Percentiles rank a stretch among this genome's conserved stretches.
phyloP scores from a whole-genome alignment of 345 rosid genomes.

The Mangifera indica region DNA sequence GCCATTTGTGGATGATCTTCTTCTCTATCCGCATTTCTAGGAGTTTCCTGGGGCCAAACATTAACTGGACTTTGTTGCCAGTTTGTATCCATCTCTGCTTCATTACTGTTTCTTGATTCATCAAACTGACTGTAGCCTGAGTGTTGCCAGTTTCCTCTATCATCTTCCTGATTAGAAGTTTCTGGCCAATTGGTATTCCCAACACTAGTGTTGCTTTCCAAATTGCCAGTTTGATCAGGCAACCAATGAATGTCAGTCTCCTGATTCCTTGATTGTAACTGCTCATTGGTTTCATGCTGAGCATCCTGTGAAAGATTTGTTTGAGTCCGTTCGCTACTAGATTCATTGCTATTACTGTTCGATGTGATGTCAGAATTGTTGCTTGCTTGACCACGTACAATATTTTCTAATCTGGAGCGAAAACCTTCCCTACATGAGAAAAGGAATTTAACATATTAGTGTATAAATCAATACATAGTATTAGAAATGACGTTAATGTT shows the following conservation, averaged over 20 bases:
- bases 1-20: constrained; percentile 40
- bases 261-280: constrained; percentile 41
- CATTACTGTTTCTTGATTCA: constrained; percentile 49
- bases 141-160: constrained; percentile 53
- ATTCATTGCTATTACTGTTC: constrained; percentile 39
- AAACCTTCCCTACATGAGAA: constrained; percentile 74
- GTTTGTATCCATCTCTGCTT: constrained; percentile 52
- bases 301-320: constrained; percentile 40
- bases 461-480: neutral
- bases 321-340: constrained; percentile 39
- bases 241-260: constrained; percentile 36
- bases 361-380: constrained; percentile 48
- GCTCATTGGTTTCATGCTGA: constrained; percentile 45
- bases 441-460: constrained; percentile 7
- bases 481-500: neutral
- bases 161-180: constrained; percentile 43
- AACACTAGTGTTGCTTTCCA: constrained; percentile 36
- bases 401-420: constrained; percentile 69
- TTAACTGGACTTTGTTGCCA: constrained; percentile 52
- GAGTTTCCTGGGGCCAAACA: constrained; percentile 54
- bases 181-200: constrained; percentile 56
- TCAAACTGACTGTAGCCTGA: constrained; percentile 39
- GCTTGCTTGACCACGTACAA: constrained; percentile 63
- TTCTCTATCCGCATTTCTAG: constrained; percentile 47
- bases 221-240: constrained; percentile 44